Conservation (phyloP, 768 basidiomycete genomes). For the Lactarius hatsudake region DNA sequence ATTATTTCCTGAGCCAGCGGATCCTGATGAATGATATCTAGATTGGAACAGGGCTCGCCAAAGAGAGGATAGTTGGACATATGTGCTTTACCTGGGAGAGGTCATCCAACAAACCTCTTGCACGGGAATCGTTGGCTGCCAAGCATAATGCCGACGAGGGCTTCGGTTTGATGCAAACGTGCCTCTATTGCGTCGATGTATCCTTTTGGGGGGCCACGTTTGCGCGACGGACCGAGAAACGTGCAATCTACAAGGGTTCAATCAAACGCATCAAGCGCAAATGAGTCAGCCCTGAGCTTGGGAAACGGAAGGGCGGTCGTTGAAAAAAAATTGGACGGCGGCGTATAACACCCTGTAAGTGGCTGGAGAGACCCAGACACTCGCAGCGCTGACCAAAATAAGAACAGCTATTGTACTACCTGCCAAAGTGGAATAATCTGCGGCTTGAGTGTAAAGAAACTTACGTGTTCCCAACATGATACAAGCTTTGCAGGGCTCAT, state of each 20-base stretch:
- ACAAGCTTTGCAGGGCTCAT: constrained; percentile 74
- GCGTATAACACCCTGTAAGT: neutral
- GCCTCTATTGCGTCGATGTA: constrained; percentile 96
- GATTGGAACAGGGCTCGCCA: constrained; percentile 1
- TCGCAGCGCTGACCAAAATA: constrained; percentile 8
- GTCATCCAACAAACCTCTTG: constrained; percentile 41
- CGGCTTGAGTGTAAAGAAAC: constrained; percentile 28
- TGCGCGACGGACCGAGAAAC: constrained; percentile 74
- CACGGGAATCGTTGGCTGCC: constrained; percentile 42
- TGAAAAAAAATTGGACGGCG: neutral
- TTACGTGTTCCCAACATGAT: constrained; percentile 67
- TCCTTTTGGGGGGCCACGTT: constrained; percentile 87
- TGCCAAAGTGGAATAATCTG: constrained; percentile 5
- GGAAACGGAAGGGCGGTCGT: constrained; percentile 7
- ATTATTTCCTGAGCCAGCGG: constrained; percentile 78
- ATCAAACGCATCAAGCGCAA: constrained; percentile 6
- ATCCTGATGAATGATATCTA: constrained; percentile 45
- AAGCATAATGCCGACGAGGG: constrained; percentile 83
- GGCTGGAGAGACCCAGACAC: neutral
- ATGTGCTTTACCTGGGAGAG: constrained; percentile 34
- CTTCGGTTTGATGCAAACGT: constrained; percentile 87
- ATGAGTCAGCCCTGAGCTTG: constrained; percentile 23
- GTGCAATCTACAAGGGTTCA: constrained; percentile 58
- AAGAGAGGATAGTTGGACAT: neutral
- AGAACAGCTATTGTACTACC: neutral